Conservation (phyloP, 1,139 yeast species). For the Blastobotrys indianensis region DNA sequence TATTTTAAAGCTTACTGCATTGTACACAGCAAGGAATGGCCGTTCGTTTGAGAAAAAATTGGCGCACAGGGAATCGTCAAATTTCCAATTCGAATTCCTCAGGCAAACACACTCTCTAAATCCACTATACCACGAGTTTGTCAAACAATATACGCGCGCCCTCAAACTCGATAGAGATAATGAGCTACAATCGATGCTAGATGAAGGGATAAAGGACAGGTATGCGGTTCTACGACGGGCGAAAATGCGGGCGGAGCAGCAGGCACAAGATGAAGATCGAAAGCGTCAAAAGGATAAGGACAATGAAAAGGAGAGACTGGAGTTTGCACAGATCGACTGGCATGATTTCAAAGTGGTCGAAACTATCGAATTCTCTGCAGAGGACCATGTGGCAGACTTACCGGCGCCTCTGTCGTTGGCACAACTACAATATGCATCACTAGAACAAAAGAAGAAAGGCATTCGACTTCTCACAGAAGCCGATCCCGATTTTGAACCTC, state of each 20-base stretch:
- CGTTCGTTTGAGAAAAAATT: slow-evolving; percentile 39
- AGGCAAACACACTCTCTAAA: slow-evolving; percentile 57
- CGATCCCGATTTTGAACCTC: slow-evolving; percentile 33
- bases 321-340: slow-evolving; percentile 84
- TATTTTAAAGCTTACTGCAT: slow-evolving; percentile 66
- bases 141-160: slow-evolving; percentile 51
- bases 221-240: slow-evolving; percentile 45
- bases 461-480: slow-evolving; percentile 35
- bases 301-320: slow-evolving; percentile 41
- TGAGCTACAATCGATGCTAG: slow-evolving; percentile 17
- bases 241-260: slow-evolving; percentile 53
- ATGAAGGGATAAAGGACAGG: slow-evolving; percentile 26
- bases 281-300: slow-evolving; percentile 28
- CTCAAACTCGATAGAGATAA: slow-evolving; percentile 27
- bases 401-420: slow-evolving; percentile 56
- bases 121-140: slow-evolving; percentile 44
- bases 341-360: slow-evolving; percentile 70
- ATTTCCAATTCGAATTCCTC: slow-evolving; percentile 65
- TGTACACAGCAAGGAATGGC: slow-evolving; percentile 56
- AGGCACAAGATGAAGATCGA: slow-evolving; percentile 38
- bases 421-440: slow-evolving; percentile 56
- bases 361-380: slow-evolving; percentile 58
- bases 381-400: slow-evolving; percentile 57
- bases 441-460: slow-evolving; percentile 42
- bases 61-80: slow-evolving; percentile 38